A percentile compares a stretch with the other conserved stretches of the same genome.
phyloP scores from a whole-genome alignment of 1,284 basidiomycete genomes.

The Cutaneotrichosporon sp. region DNA sequence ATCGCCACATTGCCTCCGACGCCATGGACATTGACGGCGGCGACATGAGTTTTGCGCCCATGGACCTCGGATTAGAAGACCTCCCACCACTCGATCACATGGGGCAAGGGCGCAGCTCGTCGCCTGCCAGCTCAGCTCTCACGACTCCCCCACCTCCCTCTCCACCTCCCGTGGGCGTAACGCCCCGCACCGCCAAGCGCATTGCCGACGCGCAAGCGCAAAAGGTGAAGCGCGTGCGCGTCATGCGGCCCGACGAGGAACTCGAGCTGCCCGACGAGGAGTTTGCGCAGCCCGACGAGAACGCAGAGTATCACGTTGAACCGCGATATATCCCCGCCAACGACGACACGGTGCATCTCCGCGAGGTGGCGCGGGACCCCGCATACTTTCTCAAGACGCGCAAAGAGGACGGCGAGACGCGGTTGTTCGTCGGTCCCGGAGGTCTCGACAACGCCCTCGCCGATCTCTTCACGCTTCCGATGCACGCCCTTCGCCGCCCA shows the following conservation, averaged over 20 bases:
- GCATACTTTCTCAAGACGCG: slow-evolving; percentile 75
- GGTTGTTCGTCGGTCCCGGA: slow-evolving; percentile 73
- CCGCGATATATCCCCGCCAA: slow-evolving; percentile 72
- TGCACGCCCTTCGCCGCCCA: slow-evolving; percentile 50
- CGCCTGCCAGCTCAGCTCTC: slow-evolving; percentile 8
- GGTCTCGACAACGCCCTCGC: slow-evolving; percentile 64
- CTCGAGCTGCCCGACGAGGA: slow-evolving; percentile 74
- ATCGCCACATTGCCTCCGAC: slow-evolving; percentile 48
- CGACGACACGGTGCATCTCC: slow-evolving; percentile 68
- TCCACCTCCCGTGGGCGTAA: slow-evolving; percentile 46
- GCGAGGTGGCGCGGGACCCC: slow-evolving; percentile 74
- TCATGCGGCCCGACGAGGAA: slow-evolving; percentile 58
- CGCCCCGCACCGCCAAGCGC: slow-evolving; percentile 53
- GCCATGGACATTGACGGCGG: slow-evolving; percentile 10
- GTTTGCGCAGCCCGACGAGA: slow-evolving; percentile 60
- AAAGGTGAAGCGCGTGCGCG: slow-evolving; percentile 55
- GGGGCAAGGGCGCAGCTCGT: not conserved
- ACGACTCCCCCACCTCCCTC: slow-evolving; percentile 42
- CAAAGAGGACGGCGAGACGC: slow-evolving; percentile 60
- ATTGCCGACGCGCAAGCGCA: slow-evolving; percentile 34
- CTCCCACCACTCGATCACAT: slow-evolving; percentile 45
- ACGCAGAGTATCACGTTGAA: slow-evolving; percentile 64
- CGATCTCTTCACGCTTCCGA: slow-evolving; percentile 76
- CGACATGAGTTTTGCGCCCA: slow-evolving; percentile 1
- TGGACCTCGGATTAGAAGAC: slow-evolving; percentile 29